These are phyloP conservation scores for Suhomyces prunicola DNA, from an alignment of 805 yeast species.

Conservation along the genomic window DNA sequence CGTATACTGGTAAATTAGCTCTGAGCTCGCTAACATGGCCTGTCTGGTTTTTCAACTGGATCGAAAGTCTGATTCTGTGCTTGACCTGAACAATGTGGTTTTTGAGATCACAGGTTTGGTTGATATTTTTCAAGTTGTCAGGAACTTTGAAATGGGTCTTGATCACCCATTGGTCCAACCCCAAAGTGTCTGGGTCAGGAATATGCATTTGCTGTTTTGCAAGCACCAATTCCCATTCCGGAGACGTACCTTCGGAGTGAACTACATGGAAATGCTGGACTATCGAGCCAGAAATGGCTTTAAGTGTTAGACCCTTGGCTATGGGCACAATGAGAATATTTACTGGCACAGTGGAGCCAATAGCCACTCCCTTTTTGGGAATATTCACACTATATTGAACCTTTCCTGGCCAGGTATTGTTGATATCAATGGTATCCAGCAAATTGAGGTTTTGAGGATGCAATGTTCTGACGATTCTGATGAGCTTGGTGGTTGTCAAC, in stretches of 20 bases:
- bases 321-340: conserved; percentile 45
- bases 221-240: conserved; percentile 35
- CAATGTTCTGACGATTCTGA: conserved; percentile 44
- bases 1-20: conserved; percentile 47
- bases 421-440: conserved; percentile 43
- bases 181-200: conserved; percentile 17
- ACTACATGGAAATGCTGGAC: conserved; percentile 37
- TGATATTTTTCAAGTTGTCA: conserved; percentile 32
- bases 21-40: conserved; percentile 52
- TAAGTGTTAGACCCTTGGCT: conserved; percentile 42
- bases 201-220: conserved; percentile 25
- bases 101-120: conserved; percentile 42
- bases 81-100: conserved; percentile 41
- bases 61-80: conserved; percentile 44
- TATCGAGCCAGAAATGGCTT: conserved; percentile 29
- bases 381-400: conserved; percentile 47
- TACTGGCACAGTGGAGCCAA: conserved; percentile 45
- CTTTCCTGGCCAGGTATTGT: conserved; percentile 52
- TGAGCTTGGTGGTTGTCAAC: conserved; percentile 30
- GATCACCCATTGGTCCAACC: conserved; percentile 45
- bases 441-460: conserved; percentile 38
- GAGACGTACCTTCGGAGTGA: conserved; percentile 36
- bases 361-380: conserved; percentile 43
- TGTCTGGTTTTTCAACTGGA: conserved; percentile 45
- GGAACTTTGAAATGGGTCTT: conserved; percentile 43